Evolutionary conservation across 106 monocot species (phyloP).

Genomic region (Dendrobium huoshanense): DNA sequence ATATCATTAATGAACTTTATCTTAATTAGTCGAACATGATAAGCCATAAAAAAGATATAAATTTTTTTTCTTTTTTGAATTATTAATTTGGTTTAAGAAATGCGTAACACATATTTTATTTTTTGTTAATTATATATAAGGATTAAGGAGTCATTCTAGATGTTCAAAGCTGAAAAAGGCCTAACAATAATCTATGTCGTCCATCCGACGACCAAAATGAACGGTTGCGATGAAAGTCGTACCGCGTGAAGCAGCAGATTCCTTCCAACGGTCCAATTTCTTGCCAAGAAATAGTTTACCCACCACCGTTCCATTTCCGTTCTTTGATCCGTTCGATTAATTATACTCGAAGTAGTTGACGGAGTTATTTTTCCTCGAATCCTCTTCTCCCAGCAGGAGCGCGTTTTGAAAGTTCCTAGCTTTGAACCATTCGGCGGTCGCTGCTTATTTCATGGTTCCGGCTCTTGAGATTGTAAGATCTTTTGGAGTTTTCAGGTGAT

Average conservation of each 20-base stretch:
- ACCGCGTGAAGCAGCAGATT: background rate
- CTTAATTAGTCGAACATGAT: no score
- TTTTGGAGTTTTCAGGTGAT: background rate
- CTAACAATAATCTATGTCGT: no score
- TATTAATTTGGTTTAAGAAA: no score
- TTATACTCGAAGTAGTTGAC: background rate
- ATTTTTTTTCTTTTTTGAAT: no score
- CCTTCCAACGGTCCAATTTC: conserved; percentile 5
- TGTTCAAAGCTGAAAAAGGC: no score
- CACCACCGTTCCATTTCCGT: background rate
- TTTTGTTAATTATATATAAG: no score
- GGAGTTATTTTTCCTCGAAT: background rate
- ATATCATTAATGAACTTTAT: no score
- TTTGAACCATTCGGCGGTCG: background rate
- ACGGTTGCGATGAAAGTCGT: background rate
- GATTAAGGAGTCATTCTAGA: no score
- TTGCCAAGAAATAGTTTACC: background rate
- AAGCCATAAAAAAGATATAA: no score
- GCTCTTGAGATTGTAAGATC: background rate
- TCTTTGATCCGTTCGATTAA: background rate
- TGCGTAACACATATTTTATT: no score
- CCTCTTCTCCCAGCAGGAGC: background rate
- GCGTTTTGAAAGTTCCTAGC: background rate
- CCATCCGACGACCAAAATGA: no score
- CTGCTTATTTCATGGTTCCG: background rate